phyloP scores from a whole-genome alignment of 2,329 filamentous ascomycete genomes.

The Didymella arachidicola region DNA sequence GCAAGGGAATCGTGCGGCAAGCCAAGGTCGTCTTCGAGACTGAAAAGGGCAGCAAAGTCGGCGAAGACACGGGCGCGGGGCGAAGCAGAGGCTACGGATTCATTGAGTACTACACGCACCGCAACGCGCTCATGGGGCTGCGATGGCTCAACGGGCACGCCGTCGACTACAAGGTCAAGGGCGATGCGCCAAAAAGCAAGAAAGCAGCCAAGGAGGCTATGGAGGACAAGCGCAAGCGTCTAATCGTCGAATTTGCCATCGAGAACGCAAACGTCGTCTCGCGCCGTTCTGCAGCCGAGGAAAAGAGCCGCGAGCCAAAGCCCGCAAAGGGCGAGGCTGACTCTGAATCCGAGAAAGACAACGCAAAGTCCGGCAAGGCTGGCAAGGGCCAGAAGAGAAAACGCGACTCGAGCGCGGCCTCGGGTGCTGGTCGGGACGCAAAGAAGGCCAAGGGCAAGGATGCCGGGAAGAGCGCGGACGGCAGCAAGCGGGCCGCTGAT shows the following conservation, averaged over 20 bases:
- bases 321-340: slow-evolving; percentile 31
- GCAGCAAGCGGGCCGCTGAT: slow-evolving; percentile 16
- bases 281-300: slow-evolving; percentile 72
- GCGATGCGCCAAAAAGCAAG: slow-evolving; percentile 56
- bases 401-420: slow-evolving; percentile 36
- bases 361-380: slow-evolving; percentile 25
- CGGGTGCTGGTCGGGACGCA: slow-evolving; percentile 14
- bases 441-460: slow-evolving; percentile 24
- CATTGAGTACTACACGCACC: slow-evolving; percentile 93
- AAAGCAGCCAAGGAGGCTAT: slow-evolving; percentile 52
- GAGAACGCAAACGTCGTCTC: slow-evolving; percentile 97
- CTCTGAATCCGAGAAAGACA: slow-evolving; percentile 18
- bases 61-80: slow-evolving; percentile 77
- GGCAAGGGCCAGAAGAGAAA: slow-evolving; percentile 50
- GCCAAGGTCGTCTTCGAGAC: slow-evolving; percentile 95
- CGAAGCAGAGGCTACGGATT: slow-evolving; percentile 94
- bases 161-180: slow-evolving; percentile 60
- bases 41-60: slow-evolving; percentile 81
- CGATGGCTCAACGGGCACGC: slow-evolving; percentile 88
- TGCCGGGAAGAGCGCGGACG: slow-evolving; percentile 28
- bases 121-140: slow-evolving; percentile 92
- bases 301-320: slow-evolving; percentile 60
- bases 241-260: slow-evolving; percentile 97
- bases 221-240: slow-evolving; percentile 82
- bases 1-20: slow-evolving; percentile 88